Conservation (phyloP, 148 eudicot species). For the Camellia granthamiana region DNA sequence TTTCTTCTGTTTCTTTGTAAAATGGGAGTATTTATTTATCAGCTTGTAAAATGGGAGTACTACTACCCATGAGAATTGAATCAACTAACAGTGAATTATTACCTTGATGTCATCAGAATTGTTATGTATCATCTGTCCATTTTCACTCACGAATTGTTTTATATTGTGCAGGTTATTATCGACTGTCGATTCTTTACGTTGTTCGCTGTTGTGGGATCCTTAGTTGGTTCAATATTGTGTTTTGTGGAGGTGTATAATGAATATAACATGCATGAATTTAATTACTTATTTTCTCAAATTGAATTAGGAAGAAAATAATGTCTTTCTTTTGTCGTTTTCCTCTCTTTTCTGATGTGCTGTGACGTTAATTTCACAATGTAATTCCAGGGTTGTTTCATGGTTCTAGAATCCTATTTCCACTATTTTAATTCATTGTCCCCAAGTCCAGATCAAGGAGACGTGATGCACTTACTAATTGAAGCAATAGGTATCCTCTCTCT, state of each 20-base stretch:
- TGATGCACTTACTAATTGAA: conserved; percentile 44
- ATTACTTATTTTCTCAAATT: too few relatives aligned
- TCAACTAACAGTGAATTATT: neutral
- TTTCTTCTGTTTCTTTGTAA: too few relatives aligned
- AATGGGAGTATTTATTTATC: too few relatives aligned
- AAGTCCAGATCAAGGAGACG: conserved; percentile 31
- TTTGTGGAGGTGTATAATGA: conserved; percentile 48
- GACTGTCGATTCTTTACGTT: conserved; percentile 72
- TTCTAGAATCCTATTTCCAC: conserved; percentile 50
- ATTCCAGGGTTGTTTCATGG: conserved; percentile 51
- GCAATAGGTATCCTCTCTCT: conserved; percentile 43
- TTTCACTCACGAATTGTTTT: neutral
- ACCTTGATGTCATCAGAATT: neutral
- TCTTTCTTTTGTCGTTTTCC: neutral
- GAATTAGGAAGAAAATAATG: too few relatives aligned
- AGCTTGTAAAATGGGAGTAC: too few relatives aligned
- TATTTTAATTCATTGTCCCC: conserved; percentile 44
- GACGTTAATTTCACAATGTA: neutral
- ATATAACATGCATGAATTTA: neutral
- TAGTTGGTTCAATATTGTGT: conserved; percentile 69
- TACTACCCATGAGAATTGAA: too few relatives aligned
- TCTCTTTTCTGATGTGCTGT: neutral
- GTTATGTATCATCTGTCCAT: neutral
- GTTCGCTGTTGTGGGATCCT: conserved; percentile 64
- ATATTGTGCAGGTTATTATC: conserved; percentile 42